Percentiles rank a stretch among this genome's conserved stretches.
Conservation (phyloP, 352 stramenopile species). For the Discostella stelligera region DNA sequence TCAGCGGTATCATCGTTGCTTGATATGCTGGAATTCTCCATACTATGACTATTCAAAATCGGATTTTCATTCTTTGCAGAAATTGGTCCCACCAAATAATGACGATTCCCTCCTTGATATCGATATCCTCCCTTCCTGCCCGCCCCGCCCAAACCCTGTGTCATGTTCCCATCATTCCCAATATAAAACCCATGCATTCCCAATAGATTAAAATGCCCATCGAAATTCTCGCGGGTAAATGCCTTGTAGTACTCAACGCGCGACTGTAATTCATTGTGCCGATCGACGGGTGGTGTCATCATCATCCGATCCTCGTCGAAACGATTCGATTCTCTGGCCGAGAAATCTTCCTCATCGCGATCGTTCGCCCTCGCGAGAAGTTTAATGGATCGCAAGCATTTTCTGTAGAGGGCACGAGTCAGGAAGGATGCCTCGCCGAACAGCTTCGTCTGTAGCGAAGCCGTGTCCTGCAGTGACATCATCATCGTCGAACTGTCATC, state of each 20-base stretch:
- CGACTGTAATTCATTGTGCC: conserved; percentile 69
- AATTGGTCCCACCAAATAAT: conserved; percentile 25
- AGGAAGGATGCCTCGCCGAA: conserved; percentile 49
- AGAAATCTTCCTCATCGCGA: conserved; percentile 67
- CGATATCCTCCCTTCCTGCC: conserved; percentile 18
- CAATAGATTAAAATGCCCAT: conserved; percentile 67
- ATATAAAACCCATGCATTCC: conserved; percentile 40
- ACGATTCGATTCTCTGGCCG: conserved; percentile 43
- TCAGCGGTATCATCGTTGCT: conserved; percentile 1
- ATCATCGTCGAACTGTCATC: neutral
- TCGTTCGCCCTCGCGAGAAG: conserved; percentile 61
- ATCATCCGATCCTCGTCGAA: conserved; percentile 1
- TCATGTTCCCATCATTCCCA: conserved; percentile 18
- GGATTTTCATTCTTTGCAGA: neutral
- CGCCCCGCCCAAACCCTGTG: neutral
- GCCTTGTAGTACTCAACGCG: conserved; percentile 69
- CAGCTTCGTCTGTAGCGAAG: conserved; percentile 14
- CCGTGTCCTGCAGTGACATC: neutral
- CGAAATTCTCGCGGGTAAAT: conserved; percentile 70
- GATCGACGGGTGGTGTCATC: conserved; percentile 68
- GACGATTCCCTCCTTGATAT: conserved; percentile 36
- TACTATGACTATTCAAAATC: neutral
- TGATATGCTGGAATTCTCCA: neutral
- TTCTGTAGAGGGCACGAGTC: conserved; percentile 59
- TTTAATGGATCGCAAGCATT: conserved; percentile 57